Base-by-base conservation (phyloP, 2,329 filamentous ascomycete genomes). In the Aureobasidium sp. region DNA sequence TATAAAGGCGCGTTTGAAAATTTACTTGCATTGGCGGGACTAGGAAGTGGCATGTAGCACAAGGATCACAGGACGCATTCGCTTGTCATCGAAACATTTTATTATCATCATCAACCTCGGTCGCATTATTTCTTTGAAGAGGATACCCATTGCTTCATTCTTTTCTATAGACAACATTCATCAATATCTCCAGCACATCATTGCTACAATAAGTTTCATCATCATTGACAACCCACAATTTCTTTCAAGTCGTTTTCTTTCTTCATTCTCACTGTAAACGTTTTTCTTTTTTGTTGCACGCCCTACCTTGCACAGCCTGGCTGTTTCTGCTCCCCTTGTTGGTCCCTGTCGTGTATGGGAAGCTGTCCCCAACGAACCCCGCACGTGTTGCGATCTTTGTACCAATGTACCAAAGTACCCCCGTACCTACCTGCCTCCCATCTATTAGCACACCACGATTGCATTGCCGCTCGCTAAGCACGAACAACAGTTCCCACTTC, bases 31-130 rank as follows among this genome's bases (percentile, higher is more conserved):
- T 45, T 20, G 40, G 60, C 40, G n/a, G 38, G 31, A 33, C 27
- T n/a, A 20, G 13, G 40, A 31, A 36, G 27, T 47, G 40, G 50
- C 29, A 47, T 54, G 47, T 54, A 64, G 48, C 27, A 47, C 33
- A 55, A 29, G 50, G 60, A 54, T 62, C 59, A 64, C 38, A 64
- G 48, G 38, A 64, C 55, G 50, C 60, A 64, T 47, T 64, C 60
- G 60, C 60, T 64, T 64, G 59, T 53, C 59, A 62, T 62, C 59
- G 36, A 27, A 38, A 50, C 58, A 61, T 40, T 61, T 48, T 29
- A 8, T 36, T 36, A 7, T 36, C 20, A 43, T 51, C 59, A 43
- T 62, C n/a, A 62, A n/a, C 25, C 51, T 42, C 29, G 48, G 48
- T 55, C 45, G 60, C 60, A 64, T 64, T 47, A 13, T 62, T 53